Conservation (phyloP, 2,329 filamentous ascomycete species). For the Orbilia quercus region DNA sequence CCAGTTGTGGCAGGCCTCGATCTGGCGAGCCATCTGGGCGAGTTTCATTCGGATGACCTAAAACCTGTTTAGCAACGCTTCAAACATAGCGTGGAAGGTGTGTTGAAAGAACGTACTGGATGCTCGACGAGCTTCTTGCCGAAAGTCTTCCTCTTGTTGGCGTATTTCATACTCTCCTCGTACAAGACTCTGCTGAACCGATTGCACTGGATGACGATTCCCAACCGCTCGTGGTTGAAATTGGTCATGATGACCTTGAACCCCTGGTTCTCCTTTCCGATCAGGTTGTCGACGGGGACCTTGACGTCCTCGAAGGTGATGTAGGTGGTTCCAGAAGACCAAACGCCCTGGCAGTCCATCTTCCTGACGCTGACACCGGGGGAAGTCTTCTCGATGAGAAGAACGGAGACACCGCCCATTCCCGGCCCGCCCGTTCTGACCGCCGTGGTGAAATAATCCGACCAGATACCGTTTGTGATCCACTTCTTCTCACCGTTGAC, state of each 20-base stretch:
- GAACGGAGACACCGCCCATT: slow-evolving; percentile 90
- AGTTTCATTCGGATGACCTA: slow-evolving; percentile 95
- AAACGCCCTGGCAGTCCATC: slow-evolving; percentile 99
- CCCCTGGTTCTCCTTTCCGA: slow-evolving; percentile 97
- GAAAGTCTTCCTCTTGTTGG: slow-evolving; percentile 95
- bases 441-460: slow-evolving; percentile 96
- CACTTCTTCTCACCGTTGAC: slow-evolving; percentile 99
- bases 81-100: background rate
- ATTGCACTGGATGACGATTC: slow-evolving; percentile 96
- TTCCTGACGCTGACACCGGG: slow-evolving; percentile 90
- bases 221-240: slow-evolving; percentile 99
- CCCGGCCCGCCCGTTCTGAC: slow-evolving; percentile 88
- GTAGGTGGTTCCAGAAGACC: slow-evolving; percentile 94
- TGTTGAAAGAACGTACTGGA: slow-evolving; percentile 65
- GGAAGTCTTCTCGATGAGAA: slow-evolving; percentile 86
- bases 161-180: slow-evolving; percentile 96
- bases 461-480: slow-evolving; percentile 98
- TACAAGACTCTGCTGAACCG: slow-evolving; percentile 97
- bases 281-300: slow-evolving; percentile 97
- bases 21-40: slow-evolving; percentile 97
- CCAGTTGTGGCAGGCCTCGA: slow-evolving; percentile 97
- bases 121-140: slow-evolving; percentile 97
- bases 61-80: slow-evolving; percentile 7
- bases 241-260: slow-evolving; percentile 99
- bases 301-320: slow-evolving; percentile 99